A percentile compares a stretch with the other conserved stretches of the same genome.
Conservation (phyloP, 768 basidiomycete species). For the Amanita muscaria region DNA sequence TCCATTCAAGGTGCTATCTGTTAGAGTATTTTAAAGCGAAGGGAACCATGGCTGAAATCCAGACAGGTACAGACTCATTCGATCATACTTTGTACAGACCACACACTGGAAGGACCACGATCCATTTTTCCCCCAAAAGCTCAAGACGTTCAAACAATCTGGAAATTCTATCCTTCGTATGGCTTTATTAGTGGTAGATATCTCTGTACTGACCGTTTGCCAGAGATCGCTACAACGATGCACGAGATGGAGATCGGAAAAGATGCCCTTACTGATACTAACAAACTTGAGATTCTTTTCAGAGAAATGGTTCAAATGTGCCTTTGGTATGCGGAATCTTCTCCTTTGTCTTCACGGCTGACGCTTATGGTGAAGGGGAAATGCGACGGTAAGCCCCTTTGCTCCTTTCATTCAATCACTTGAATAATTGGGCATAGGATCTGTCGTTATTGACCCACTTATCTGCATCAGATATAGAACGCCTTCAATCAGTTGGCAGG, state of each 20-base stretch:
- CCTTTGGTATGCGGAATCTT: conserved; percentile 48
- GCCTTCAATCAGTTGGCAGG: conserved; percentile 73
- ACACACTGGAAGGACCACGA: conserved; percentile 69
- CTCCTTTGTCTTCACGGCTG: neutral
- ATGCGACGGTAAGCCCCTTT: conserved; percentile 64
- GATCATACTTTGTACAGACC: conserved; percentile 62
- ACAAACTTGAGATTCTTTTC: conserved; percentile 58
- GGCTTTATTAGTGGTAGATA: conserved; percentile 18
- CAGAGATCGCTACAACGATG: conserved; percentile 71
- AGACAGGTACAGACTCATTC: conserved; percentile 72
- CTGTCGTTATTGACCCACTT: conserved; percentile 85
- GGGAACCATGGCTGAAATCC: conserved; percentile 1
- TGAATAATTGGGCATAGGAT: conserved; percentile 43
- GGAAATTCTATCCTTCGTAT: conserved; percentile 68
- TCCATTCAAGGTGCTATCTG: conserved; percentile 57
- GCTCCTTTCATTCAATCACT: neutral
- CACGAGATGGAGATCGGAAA: conserved; percentile 51
- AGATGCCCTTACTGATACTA: conserved; percentile 31
- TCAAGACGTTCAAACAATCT: conserved; percentile 74
- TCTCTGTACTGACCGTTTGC: neutral
- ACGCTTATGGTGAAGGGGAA: conserved; percentile 53
- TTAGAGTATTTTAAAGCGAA: conserved; percentile 25
- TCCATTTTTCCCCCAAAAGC: conserved; percentile 76
- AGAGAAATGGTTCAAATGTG: conserved; percentile 87
- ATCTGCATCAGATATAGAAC: conserved; percentile 71